Base-by-base conservation (phyloP, 2,329 filamentous ascomycete genomes). In the Chrysosporium queenslandicum region DNA sequence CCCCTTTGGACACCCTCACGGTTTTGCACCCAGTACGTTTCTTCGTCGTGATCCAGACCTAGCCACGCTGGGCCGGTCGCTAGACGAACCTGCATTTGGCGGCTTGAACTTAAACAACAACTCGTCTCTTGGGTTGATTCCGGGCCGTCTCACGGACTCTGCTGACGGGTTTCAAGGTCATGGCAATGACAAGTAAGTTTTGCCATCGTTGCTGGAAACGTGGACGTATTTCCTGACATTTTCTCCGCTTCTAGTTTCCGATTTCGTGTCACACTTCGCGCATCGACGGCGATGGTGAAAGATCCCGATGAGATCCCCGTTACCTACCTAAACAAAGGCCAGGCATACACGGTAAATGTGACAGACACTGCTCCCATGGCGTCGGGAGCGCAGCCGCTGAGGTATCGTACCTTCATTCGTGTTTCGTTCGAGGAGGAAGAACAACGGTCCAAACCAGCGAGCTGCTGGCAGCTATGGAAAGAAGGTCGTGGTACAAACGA, bases 251-350 rank as follows among this genome's bases (percentile, higher is more conserved):
- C 42, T 30, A 56, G 52, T 14, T 53, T 61, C 18, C 87, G 92
- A 37, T 97, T 87, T 64, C 86, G 92, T 65, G 85, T 87, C 47
- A 92, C 87, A 0, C 71, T 98, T 42, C 94, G 94, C 66, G 91
- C 92, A 1, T 89, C 91, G 2, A 98, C 92, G 0, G 92, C 92
- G 6, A 98, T 97, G 92, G 85, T 94, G 63, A 83, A 89, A 52
- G 57, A 61, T 16, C 43, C 57, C 3, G 86, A 94, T 55, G 91
- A 97, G 66, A 94, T 97, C 21, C 92, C 92, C 0, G 81, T 97
- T n/a, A 96, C 91, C 0, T 98, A 98, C 65, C 78, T 98, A 16
- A 98, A 98, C 73, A 97, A 97, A 69, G 90, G 91, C 21, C 91
- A 97, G 66, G 87, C 89, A 14, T 98, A 98, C 66, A 86, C 87